Evolutionary conservation across 2,329 filamentous ascomycete species (phyloP).

Genomic region (Paracamarosporium sp.): DNA sequence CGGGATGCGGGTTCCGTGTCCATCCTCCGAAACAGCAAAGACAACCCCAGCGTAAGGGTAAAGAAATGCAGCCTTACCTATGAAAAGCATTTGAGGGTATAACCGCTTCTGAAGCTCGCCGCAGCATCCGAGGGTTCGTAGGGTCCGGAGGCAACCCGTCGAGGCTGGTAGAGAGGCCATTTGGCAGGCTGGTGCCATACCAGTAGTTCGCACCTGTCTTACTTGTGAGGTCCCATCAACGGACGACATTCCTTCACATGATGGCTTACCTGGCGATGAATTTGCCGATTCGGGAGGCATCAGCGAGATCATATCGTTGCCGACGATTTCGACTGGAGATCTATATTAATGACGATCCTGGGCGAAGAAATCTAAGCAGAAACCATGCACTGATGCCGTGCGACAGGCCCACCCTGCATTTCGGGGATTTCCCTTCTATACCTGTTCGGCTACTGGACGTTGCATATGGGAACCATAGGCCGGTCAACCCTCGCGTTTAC

Average conservation of each 20-base stretch:
- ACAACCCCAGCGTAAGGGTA: not conserved
- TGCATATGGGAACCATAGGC: slow-evolving; percentile 34
- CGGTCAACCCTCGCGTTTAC: slow-evolving; percentile 32
- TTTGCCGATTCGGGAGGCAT: slow-evolving; percentile 45
- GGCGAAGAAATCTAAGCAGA: slow-evolving; percentile 19
- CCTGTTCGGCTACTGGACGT: slow-evolving; percentile 24
- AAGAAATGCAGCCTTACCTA: slow-evolving; percentile 30
- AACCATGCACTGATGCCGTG: slow-evolving; percentile 29
- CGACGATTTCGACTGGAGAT: slow-evolving; percentile 25
- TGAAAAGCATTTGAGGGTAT: slow-evolving; percentile 35
- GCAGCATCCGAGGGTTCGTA: slow-evolving; percentile 35
- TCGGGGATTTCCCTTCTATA: slow-evolving; percentile 42
- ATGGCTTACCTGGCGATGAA: slow-evolving; percentile 38
- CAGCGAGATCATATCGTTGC: slow-evolving; percentile 42
- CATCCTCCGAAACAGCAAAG: not conserved
- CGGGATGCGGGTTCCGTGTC: not conserved
- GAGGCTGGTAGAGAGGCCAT: slow-evolving; percentile 19
- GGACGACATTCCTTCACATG: not conserved
- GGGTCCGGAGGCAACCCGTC: slow-evolving; percentile 31
- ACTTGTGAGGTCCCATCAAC: slow-evolving; percentile 17
- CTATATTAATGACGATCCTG: slow-evolving; percentile 27
- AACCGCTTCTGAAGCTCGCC: slow-evolving; percentile 42
- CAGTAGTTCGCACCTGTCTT: slow-evolving; percentile 38
- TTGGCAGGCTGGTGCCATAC: slow-evolving; percentile 42
- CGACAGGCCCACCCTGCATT: slow-evolving; percentile 35